Conservation (phyloP, 805 yeast species). For the Metschnikowia aberdeeniae region DNA sequence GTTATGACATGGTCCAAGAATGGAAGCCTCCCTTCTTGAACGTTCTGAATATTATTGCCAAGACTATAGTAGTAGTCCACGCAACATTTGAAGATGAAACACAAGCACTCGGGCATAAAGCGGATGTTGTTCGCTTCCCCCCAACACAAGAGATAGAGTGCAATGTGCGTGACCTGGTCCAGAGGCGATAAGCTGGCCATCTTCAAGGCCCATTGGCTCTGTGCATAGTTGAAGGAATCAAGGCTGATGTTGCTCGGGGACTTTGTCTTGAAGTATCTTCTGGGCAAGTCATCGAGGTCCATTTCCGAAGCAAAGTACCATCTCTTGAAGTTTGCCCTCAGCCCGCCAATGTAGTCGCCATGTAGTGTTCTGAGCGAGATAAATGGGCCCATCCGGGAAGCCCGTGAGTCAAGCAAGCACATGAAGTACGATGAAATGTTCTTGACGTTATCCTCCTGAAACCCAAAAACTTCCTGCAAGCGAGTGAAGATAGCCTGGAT, state of each 20-base stretch:
- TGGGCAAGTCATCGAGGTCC: constrained; percentile 39
- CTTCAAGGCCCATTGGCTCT: constrained; percentile 47
- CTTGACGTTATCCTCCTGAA: constrained; percentile 60
- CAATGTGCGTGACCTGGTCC: constrained; percentile 59
- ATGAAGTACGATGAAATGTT: constrained; percentile 52
- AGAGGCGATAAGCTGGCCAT: constrained; percentile 48
- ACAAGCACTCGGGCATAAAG: constrained; percentile 85
- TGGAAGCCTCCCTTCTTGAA: constrained; percentile 14
- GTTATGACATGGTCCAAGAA: constrained; percentile 68
- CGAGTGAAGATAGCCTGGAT: constrained; percentile 55
- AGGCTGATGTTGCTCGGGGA: not conserved
- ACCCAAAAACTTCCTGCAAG: constrained; percentile 56
- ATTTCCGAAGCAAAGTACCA: constrained; percentile 77
- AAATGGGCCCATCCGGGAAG: constrained; percentile 57
- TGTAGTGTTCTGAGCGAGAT: constrained; percentile 59
- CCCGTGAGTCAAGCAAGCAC: constrained; percentile 22
- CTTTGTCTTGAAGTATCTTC: constrained; percentile 16
- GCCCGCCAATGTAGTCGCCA: constrained; percentile 73
- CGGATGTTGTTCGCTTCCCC: constrained; percentile 86
- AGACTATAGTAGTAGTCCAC: constrained; percentile 57
- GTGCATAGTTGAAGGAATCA: constrained; percentile 23
- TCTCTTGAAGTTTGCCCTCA: constrained; percentile 61
- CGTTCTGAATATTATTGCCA: constrained; percentile 27
- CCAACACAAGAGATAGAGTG: constrained; percentile 75
- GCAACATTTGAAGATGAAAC: constrained; percentile 81